A percentile compares a stretch with the other conserved stretches of the same genome.
Conservation (phyloP, 352 stramenopile species). For the Globisporangium cystogenes region DNA sequence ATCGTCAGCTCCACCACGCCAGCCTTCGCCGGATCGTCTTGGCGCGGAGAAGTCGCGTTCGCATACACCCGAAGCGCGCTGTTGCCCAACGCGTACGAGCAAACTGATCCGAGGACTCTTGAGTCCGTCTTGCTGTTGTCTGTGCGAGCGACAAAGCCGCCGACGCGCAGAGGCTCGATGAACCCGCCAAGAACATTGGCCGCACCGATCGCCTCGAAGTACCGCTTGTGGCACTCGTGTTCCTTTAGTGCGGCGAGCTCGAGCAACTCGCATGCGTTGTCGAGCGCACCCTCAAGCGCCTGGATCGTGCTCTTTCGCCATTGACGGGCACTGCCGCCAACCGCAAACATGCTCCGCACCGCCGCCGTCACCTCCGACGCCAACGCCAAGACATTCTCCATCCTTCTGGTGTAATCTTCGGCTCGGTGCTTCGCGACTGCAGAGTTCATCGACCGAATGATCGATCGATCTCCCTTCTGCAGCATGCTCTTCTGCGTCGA, state of each 20-base stretch:
- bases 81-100: slow-evolving; percentile 36
- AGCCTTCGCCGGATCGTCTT: not conserved
- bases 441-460: slow-evolving; percentile 43
- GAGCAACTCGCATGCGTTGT: slow-evolving; percentile 3
- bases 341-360: slow-evolving; percentile 20
- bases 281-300: slow-evolving; percentile 19
- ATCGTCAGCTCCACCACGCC: slow-evolving; percentile 5
- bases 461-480: slow-evolving; percentile 26
- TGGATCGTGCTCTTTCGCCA: slow-evolving; percentile 24
- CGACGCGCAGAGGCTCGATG: slow-evolving; percentile 29
- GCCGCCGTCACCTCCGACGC: slow-evolving; percentile 35
- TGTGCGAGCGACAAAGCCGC: slow-evolving; percentile 23
- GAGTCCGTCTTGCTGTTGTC: slow-evolving; percentile 6
- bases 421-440: slow-evolving; percentile 11
- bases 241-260: slow-evolving; percentile 6
- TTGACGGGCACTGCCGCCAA: slow-evolving; percentile 7
- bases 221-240: slow-evolving; percentile 14
- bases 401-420: slow-evolving; percentile 2
- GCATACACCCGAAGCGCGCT: slow-evolving; percentile 14
- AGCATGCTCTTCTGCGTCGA: slow-evolving; percentile 20
- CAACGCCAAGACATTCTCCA: slow-evolving; percentile 21
- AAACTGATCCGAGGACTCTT: slow-evolving; percentile 14
- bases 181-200: slow-evolving; percentile 45
- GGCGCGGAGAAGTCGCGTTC: not conserved
- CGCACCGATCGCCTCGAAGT: slow-evolving; percentile 32